Evolutionary conservation across 2,329 filamentous ascomycete species (phyloP), one percentile per base, ranked within the genome.

Genomic region (Zasmidium cellare): DNA sequence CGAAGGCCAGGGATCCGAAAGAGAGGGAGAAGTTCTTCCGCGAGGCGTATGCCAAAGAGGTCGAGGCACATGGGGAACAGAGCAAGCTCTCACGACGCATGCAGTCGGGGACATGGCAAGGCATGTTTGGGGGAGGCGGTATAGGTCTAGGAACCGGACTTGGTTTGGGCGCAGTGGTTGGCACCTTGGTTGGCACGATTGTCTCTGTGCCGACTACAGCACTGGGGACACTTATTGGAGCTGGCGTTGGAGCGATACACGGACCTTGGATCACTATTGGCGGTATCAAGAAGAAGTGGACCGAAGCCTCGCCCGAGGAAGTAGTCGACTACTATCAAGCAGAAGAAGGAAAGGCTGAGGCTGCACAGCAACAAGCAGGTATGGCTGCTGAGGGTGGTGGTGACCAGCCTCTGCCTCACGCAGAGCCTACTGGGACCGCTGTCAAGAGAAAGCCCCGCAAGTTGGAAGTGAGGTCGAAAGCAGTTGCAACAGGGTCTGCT

Each of bases 181-280:
- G 76, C 0, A 75, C 75, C 12, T 45, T 78, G 14, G 73, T 76
- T 0, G 75, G 75, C 2, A 70, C 67, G 0, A 68, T 77, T n/a
- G 71, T 72, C 19, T 70, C 73, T 6, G 69, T 78, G 53, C 76
- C 75, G 2, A 72, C 71, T 11, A 74, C 74, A 41, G 73, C 69
- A 14, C 60, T 78, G 3, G 57, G 57, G 3, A 51, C 57, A 24
- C 53, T 78, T 51, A 73, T 76, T 0, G 77, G 76, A 0, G 69
- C 69, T 2, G 76, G 75, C 0, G 74, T 75, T 9, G 77, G 77
- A 2, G 72, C 72, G 9, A 68, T 75, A 14, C 73, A 76, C 65
- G 77, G 76, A 31, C 76, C 76, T 12, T 78, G 72, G 65, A 72
- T 79, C 20, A 77, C 75, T 65, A 56, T 78, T 51, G 58, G 58